Percentiles rank a stretch among this genome's conserved stretches.
phyloP scores from a whole-genome alignment of 495 filamentous ascomycete species.

The Trichoderma virens region DNA sequence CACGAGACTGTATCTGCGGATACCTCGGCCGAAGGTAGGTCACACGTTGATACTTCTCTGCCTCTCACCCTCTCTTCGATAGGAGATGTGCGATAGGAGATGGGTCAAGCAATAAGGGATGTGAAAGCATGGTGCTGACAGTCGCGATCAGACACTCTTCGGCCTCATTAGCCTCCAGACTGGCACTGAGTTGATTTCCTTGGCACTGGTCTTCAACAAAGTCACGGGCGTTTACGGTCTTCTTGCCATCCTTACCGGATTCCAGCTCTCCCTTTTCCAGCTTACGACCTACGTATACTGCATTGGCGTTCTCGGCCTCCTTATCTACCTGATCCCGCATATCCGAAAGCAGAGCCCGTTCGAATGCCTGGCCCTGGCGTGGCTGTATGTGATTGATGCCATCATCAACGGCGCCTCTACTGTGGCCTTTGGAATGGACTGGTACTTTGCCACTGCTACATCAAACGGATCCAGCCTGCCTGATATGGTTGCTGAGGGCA shows the following conservation, averaged over 20 bases:
- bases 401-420: conserved; percentile 72
- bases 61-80: no score
- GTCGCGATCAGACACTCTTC: conserved; percentile 57
- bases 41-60: not conserved
- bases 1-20: conserved; percentile 15
- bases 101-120: not conserved
- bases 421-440: conserved; percentile 66
- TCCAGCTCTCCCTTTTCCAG: conserved; percentile 52
- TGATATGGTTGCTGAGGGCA: conserved; percentile 1
- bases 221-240: conserved; percentile 80
- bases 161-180: conserved; percentile 78
- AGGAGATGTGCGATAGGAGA: not conserved
- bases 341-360: conserved; percentile 62
- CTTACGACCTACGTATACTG: conserved; percentile 81
- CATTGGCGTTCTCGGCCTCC: conserved; percentile 53
- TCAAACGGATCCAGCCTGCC: not conserved
- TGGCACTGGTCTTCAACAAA: conserved; percentile 80
- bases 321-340: conserved; percentile 57
- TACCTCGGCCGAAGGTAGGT: conserved; percentile 29
- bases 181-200: conserved; percentile 70
- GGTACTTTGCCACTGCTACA: conserved; percentile 65
- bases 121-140: not conserved
- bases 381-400: conserved; percentile 72
- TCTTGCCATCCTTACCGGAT: conserved; percentile 73
- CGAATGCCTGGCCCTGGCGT: conserved; percentile 62